Evolutionary conservation across 805 yeast species (phyloP).

Genomic region (Myxozyma udenii): DNA sequence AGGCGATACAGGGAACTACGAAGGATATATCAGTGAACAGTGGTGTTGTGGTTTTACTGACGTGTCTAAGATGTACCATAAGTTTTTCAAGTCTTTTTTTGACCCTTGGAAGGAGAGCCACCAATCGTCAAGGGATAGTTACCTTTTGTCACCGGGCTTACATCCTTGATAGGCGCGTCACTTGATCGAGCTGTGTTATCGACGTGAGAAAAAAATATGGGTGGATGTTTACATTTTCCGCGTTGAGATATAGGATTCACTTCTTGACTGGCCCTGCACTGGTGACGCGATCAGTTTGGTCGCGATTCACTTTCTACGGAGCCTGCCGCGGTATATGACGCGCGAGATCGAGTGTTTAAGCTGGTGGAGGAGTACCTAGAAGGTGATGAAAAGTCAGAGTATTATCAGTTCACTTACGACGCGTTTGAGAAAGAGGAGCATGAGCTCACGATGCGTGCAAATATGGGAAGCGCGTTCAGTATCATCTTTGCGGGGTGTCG

Average conservation of each 20-base stretch:
- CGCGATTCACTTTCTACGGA: not conserved
- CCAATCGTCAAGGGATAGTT: too few species aligned
- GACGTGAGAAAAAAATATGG: conserved; percentile 11
- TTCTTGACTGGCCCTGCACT: conserved; percentile 18
- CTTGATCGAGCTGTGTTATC: too few species aligned
- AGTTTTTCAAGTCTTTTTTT: too few species aligned
- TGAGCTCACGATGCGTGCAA: conserved; percentile 1
- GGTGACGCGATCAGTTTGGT: conserved; percentile 5
- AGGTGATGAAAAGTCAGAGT: not conserved
- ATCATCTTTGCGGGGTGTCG: conserved; percentile 24
- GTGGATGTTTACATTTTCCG: conserved; percentile 10
- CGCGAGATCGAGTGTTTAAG: conserved; percentile 19
- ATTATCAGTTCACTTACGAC: not conserved
- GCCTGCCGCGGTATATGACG: conserved; percentile 5
- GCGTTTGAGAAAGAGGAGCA: not conserved
- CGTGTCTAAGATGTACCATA: too few species aligned
- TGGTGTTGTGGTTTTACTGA: too few species aligned
- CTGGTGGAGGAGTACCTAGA: conserved; percentile 9
- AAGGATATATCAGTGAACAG: too few species aligned
- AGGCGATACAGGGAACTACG: too few species aligned
- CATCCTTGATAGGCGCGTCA: too few species aligned
- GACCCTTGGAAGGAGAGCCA: too few species aligned
- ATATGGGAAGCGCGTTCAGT: conserved; percentile 14
- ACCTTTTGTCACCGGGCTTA: too few species aligned
- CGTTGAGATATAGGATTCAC: conserved; percentile 16